Base-by-base conservation (phyloP, 2,329 filamentous ascomycete species). In the Xylariaceae sp. region DNA sequence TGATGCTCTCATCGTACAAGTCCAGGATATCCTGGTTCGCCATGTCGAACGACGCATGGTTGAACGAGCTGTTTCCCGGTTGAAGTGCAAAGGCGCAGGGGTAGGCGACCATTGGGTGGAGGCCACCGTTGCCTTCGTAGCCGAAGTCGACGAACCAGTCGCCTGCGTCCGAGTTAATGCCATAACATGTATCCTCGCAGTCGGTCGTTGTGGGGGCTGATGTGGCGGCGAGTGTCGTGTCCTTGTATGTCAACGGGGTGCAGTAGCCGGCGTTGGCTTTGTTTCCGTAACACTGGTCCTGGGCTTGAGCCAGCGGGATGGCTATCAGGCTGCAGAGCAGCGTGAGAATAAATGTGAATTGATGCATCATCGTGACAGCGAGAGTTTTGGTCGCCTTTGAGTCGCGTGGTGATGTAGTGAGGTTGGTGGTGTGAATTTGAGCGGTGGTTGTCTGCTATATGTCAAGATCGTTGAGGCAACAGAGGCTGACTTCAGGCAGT, bases 121-220 rank as follows among this genome's bases (percentile, higher is more conserved):
- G 48, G 13, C 45, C 56, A 19, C 56, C 61, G 12, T 49, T 50
- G 1, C 55, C 49, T 33, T 50, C 48, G 17, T 36, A 56, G 5
- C 46, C 44, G 55, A 64, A 64, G 49, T 63, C 59, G 36, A 64
- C 59, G 3, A 40, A 36, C 61, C 63, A 65, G 53, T 62, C 61
- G 4, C 60, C 58, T 0, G 55, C 43, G 28, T 63, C 60, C 17
- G 40, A 1, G 14, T 58, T 51, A 4, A 64, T 42, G n/a, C 50
- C 45, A 6, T 11, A n/a, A 51, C 62, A 65, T 2, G 60, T 55
- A 18, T 52, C 45, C 31, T 61, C 51, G 51, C 63, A 64, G 41
- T 60, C 51, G 9, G 55, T 43, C 9, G 50, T 40, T 10, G 51
- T 53, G 13, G 50, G 31, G 4, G 55, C 39, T 10, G 42, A 12